These are phyloP conservation scores for Thozetella sp. DNA, from an alignment of 495 filamentous ascomycete genomes.

Conservation along the genomic window DNA sequence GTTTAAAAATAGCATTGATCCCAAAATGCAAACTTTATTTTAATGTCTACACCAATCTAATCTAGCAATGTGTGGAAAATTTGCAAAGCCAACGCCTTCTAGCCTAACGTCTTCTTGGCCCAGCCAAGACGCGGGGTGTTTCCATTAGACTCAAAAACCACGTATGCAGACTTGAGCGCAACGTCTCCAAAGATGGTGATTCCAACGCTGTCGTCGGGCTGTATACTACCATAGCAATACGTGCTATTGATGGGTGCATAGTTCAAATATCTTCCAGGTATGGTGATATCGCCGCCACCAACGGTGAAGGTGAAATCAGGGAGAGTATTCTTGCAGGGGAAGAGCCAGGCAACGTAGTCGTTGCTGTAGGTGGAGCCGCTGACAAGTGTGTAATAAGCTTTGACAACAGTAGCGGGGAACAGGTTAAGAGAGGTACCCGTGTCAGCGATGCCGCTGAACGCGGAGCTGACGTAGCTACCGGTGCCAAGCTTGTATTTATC, in stretches of 20 bases:
- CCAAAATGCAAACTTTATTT: no score
- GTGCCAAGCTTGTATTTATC: constrained; percentile 60
- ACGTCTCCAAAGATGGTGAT: constrained; percentile 75
- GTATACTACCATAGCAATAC: constrained; percentile 64
- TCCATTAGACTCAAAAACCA: constrained; percentile 61
- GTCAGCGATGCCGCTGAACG: constrained; percentile 54
- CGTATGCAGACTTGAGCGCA: constrained; percentile 75
- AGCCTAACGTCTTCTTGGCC: constrained; percentile 36
- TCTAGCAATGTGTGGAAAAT: no score
- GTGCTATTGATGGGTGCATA: constrained; percentile 38
- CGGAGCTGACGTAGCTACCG: constrained; percentile 16
- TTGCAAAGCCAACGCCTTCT: neutral
- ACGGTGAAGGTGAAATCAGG: constrained; percentile 65
- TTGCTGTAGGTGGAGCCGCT: constrained; percentile 41
- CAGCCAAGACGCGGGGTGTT: constrained; percentile 51
- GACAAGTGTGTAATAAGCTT: constrained; percentile 64
- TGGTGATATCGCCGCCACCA: constrained; percentile 40
- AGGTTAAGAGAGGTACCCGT: constrained; percentile 72
- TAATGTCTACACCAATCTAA: no score
- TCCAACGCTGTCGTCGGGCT: constrained; percentile 59
- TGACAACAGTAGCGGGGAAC: constrained; percentile 53
- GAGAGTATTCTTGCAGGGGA: constrained; percentile 57
- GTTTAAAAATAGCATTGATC: no score
- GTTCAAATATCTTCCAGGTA: constrained; percentile 58
- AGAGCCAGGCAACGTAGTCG: constrained; percentile 60